Conservation (phyloP, 495 filamentous ascomycete species). For the Trichoderma orchidacearum region DNA sequence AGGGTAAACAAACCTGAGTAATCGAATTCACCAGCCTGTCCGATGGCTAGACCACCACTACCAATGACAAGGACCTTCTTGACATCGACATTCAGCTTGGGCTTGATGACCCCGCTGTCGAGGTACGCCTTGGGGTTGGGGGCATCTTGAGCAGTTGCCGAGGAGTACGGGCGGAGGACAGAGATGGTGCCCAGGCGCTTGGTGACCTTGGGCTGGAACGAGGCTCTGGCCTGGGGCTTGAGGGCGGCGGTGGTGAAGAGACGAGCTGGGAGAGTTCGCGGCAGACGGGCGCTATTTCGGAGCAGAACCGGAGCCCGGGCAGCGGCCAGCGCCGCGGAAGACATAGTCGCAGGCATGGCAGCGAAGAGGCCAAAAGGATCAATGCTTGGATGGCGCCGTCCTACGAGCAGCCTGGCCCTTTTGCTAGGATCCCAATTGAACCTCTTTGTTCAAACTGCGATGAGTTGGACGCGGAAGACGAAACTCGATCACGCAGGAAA, state of each 20-base stretch:
- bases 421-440: background rate
- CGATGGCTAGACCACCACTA: slow-evolving; percentile 91
- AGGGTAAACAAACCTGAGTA: slow-evolving; percentile 62
- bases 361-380: background rate
- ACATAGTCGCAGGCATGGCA: slow-evolving; percentile 24
- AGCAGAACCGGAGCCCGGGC: slow-evolving; percentile 34
- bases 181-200: slow-evolving; percentile 27
- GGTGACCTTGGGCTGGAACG: slow-evolving; percentile 12
- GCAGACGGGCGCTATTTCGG: slow-evolving; percentile 32
- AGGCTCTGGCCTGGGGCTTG: slow-evolving; percentile 17
- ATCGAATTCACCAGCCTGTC: slow-evolving; percentile 97
- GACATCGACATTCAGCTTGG: slow-evolving; percentile 67
- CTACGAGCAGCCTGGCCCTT: background rate
- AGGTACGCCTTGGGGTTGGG: slow-evolving; percentile 83
- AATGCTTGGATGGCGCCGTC: background rate
- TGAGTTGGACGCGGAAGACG: too few species aligned
- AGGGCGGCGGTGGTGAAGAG: slow-evolving; percentile 18
- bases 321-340: slow-evolving; percentile 11
- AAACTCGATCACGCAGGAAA: too few species aligned
- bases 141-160: slow-evolving; percentile 38
- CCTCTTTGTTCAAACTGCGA: too few species aligned
- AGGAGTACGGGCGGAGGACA: slow-evolving; percentile 13
- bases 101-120: slow-evolving; percentile 69
- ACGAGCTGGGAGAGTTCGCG: slow-evolving; percentile 18
- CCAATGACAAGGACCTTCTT: slow-evolving; percentile 98